phyloP scores from a whole-genome alignment of 1,284 basidiomycete genomes.

The Cryptococcus amylolentus region DNA sequence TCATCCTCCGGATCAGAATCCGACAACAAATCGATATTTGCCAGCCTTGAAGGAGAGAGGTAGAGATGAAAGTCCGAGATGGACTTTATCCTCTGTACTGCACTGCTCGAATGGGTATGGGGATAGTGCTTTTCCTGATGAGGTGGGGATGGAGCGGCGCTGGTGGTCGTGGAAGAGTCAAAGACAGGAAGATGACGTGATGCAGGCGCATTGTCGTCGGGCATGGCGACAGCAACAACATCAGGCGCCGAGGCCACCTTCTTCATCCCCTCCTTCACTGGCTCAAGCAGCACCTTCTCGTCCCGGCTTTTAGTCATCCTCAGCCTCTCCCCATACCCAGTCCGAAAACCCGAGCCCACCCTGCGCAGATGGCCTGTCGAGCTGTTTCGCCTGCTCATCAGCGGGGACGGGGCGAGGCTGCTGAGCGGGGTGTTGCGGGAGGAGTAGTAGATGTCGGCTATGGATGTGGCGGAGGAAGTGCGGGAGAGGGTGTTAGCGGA shows the following conservation, averaged over 20 bases:
- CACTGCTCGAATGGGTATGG: background rate
- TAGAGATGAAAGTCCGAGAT: slow-evolving; percentile 48
- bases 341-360: background rate
- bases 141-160: background rate
- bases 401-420: slow-evolving; percentile 10
- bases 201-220: background rate
- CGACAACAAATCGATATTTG: slow-evolving; percentile 39
- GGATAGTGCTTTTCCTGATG: background rate
- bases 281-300: background rate
- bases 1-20: slow-evolving; percentile 26
- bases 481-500: slow-evolving; percentile 5
- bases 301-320: slow-evolving; percentile 15
- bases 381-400: slow-evolving; percentile 6
- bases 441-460: slow-evolving; percentile 47
- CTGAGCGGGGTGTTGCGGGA: slow-evolving; percentile 30
- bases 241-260: background rate
- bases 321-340: slow-evolving; percentile 6
- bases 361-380: background rate
- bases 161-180: background rate
- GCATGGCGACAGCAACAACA: background rate
- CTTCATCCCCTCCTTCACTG: background rate
- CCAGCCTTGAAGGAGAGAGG: slow-evolving; percentile 46
- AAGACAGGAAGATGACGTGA: background rate
- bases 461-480: slow-evolving; percentile 27
- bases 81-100: slow-evolving; percentile 38